A percentile compares a stretch with the other conserved stretches of the same genome.
These are phyloP conservation scores for Cylindrotheca closterium DNA, from an alignment of 108 stramenopile genomes.

Conservation along the genomic window DNA sequence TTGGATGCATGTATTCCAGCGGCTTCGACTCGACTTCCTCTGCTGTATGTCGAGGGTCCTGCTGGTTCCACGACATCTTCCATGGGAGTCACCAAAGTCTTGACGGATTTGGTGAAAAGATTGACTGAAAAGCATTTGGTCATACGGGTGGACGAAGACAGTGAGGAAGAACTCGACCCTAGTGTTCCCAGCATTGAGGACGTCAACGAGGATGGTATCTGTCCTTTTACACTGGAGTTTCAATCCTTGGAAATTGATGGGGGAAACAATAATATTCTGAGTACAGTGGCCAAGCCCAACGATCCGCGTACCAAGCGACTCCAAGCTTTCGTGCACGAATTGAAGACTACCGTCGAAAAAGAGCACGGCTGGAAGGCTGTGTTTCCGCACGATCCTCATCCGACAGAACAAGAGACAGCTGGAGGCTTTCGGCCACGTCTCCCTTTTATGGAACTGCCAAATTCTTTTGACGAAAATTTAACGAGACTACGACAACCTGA, in stretches of 20 bases:
- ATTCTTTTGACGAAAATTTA: slow-evolving; percentile 52
- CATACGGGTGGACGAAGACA: neutral
- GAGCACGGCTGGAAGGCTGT: slow-evolving; percentile 44
- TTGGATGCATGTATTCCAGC: slow-evolving; percentile 72
- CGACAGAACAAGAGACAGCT: neutral
- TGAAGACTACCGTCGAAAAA: slow-evolving; percentile 48
- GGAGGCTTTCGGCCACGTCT: slow-evolving; percentile 57
- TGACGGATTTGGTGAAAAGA: slow-evolving; percentile 42
- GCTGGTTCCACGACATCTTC: slow-evolving; percentile 8
- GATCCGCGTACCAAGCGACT: slow-evolving; percentile 23
- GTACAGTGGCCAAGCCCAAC: slow-evolving; percentile 40
- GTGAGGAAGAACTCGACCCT: neutral
- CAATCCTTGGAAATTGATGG: slow-evolving; percentile 78
- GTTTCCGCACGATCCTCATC: slow-evolving; percentile 56
- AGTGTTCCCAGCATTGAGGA: slow-evolving; percentile 1
- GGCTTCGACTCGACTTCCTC: slow-evolving; percentile 57
- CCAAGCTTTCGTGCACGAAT: slow-evolving; percentile 36
- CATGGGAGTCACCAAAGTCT: slow-evolving; percentile 18
- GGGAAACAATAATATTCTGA: slow-evolving; percentile 58
- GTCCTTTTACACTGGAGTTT: slow-evolving; percentile 68
- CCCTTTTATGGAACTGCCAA: slow-evolving; percentile 77
- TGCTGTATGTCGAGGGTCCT: slow-evolving; percentile 58
- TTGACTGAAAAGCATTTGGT: slow-evolving; percentile 44
- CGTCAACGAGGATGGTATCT: slow-evolving; percentile 27
- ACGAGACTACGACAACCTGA: slow-evolving; percentile 32